Conservation (phyloP, 192 early-diverging fungal genomes). For the Coemansia sp. region DNA sequence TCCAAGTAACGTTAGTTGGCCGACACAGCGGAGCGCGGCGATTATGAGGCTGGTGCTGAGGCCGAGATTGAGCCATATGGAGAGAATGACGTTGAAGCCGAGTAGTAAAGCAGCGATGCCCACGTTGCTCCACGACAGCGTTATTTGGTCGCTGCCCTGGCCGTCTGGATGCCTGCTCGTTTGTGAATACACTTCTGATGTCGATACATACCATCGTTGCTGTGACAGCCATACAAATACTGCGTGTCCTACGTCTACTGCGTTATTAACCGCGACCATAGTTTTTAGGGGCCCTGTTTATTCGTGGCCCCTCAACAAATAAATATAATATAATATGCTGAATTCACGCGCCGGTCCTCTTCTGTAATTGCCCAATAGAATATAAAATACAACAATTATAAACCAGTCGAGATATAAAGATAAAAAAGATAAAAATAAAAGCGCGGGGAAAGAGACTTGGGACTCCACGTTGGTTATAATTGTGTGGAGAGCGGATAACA, state of each 20-base stretch:
- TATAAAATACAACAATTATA: too few species aligned
- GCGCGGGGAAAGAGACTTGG: neutral
- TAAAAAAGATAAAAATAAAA: slow-evolving; percentile 2
- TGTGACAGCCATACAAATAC: slow-evolving; percentile 11
- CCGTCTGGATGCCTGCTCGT: neutral
- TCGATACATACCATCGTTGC: slow-evolving; percentile 19
- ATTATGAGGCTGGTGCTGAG: slow-evolving; percentile 67
- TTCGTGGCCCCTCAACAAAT: neutral
- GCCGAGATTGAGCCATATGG: slow-evolving; percentile 63
- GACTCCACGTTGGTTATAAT: neutral
- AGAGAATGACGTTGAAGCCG: slow-evolving; percentile 59
- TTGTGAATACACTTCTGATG: neutral
- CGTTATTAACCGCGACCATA: slow-evolving; percentile 4
- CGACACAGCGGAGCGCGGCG: slow-evolving; percentile 67
- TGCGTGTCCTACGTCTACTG: neutral
- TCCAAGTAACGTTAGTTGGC: slow-evolving; percentile 76
- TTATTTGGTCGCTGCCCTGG: neutral
- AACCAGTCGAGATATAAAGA: neutral
- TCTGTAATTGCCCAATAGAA: too few species aligned
- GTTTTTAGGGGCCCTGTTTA: neutral
- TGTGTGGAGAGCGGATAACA: neutral
- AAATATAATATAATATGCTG: neutral
- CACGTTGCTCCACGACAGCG: slow-evolving; percentile 55
- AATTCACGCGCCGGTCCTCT: neutral
- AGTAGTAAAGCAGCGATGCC: slow-evolving; percentile 65